Percentiles rank a stretch among this genome's conserved stretches.
Conservation (phyloP, 2,329 filamentous ascomycete genomes). For the Colletotrichum endophyticum region DNA sequence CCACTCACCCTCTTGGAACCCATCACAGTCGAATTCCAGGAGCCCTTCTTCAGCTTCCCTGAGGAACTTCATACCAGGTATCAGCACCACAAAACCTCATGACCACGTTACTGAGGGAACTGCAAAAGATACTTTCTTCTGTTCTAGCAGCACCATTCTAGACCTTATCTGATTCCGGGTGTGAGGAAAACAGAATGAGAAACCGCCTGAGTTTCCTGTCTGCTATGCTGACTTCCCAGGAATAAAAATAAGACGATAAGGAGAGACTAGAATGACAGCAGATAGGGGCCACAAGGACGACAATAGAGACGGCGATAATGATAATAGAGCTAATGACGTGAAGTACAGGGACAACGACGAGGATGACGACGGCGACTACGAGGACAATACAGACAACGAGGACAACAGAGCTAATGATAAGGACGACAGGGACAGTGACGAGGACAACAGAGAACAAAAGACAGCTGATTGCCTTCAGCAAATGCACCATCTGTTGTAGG, state of each 20-base stretch:
- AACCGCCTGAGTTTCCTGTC: background rate
- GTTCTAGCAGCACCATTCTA: background rate
- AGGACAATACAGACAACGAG: no score
- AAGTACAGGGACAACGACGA: background rate
- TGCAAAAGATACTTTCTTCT: no score
- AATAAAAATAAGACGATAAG: background rate
- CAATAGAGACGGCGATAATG: background rate
- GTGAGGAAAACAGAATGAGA: no score
- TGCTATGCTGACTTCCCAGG: background rate
- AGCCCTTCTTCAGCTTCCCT: background rate
- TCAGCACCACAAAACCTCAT: background rate
- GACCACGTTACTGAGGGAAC: background rate
- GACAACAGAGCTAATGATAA: no score
- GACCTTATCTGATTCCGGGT: background rate
- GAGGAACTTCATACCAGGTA: background rate
- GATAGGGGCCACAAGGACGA: background rate
- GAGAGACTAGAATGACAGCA: background rate
- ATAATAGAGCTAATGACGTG: background rate
- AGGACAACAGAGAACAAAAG: no score
- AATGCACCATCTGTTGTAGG: no score
- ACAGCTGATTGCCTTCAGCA: no score
- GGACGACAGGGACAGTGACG: no score
- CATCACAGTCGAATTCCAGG: background rate
- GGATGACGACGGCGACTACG: background rate
- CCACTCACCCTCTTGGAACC: background rate